Conservation (phyloP, 2,329 filamentous ascomycete species). For the Sclerotinia glacialis region DNA sequence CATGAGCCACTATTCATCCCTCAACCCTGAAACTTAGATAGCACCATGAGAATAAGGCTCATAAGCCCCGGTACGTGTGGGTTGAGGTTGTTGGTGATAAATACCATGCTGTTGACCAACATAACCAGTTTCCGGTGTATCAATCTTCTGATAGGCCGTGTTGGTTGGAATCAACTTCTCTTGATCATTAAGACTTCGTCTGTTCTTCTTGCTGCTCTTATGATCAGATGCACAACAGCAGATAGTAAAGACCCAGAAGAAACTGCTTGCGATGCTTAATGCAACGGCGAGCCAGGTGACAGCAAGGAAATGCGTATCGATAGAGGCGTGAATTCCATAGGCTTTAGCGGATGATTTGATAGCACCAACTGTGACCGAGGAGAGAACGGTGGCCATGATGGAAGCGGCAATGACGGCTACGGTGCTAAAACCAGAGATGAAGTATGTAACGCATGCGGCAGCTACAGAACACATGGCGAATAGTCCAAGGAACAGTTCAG, state of each 20-base stretch:
- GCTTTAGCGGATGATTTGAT: slow-evolving; percentile 64
- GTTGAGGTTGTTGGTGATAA: slow-evolving; percentile 42
- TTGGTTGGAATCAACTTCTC: slow-evolving; percentile 36
- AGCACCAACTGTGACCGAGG: slow-evolving; percentile 64
- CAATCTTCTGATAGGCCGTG: slow-evolving; percentile 47
- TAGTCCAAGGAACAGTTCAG: slow-evolving; percentile 74
- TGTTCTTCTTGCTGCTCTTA: slow-evolving; percentile 25
- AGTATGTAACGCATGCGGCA: slow-evolving; percentile 77
- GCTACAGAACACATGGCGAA: slow-evolving; percentile 79
- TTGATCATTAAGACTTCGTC: slow-evolving; percentile 28
- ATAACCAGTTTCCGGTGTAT: slow-evolving; percentile 39
- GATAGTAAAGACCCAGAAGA: slow-evolving; percentile 90
- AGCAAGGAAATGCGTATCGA: slow-evolving; percentile 69
- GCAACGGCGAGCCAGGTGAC: slow-evolving; percentile 76
- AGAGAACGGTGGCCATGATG: slow-evolving; percentile 70
- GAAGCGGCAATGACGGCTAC: slow-evolving; percentile 59
- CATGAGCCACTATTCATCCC: neutral
- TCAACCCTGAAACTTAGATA: slow-evolving; percentile 41
- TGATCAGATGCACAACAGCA: slow-evolving; percentile 69
- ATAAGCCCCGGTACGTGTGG: slow-evolving; percentile 51
- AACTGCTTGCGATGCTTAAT: slow-evolving; percentile 68
- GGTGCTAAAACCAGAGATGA: slow-evolving; percentile 65
- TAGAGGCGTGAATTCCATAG: slow-evolving; percentile 65
- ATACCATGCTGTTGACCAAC: slow-evolving; percentile 41
- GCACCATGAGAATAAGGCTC: slow-evolving; percentile 60